Evolutionary conservation across 495 filamentous ascomycete species (phyloP), one percentile per base, ranked within the genome.

Genomic region (Neurospora sp.): DNA sequence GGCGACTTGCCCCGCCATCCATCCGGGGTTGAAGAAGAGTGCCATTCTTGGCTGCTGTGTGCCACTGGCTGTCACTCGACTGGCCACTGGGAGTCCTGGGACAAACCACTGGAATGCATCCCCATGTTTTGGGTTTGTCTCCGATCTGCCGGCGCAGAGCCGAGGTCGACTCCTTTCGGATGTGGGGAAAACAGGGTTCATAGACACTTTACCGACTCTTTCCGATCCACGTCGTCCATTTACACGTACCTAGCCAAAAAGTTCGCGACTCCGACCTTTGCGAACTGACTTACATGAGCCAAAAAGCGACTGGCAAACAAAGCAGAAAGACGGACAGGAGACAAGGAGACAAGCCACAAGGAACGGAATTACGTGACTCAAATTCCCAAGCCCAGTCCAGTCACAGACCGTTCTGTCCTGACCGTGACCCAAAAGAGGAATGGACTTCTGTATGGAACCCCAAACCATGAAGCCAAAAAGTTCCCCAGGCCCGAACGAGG

Each of bases 91-190:
- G 45, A 9, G 19, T n/a, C 21, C 45, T 24, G 45, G 21, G 45
- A 59, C 21, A 59, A 59, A 59, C 43, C 43, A 48, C 48, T 59
- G 48, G 24, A 28, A 28, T 28, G 24, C 24, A 31, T 9, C 54
- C 54, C 54, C 54, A 62, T 62, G 54, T 62, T 62, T 34, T 62
- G 54, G 54, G 13, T 62, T 62, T 62, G 54, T 62, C 54, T 80
- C 80, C 80, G 80, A 77, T 81, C 76, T 80, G 72, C 80, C 80
- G 80, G 74, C 59, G 71, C 71, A 79, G 72, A 81, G 80, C 80
- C 80, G 80, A 82, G 80, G 80, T 77, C 54, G 54, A 34, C 54
- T 62, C 54, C 76, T 71, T 74, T 37, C 42, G 59, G 69, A 72
- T 48, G 73, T 74, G 74, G 72, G 70, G 70, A 62, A 28, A 34